These are phyloP conservation scores for Phytophthora cryptogea DNA, from an alignment of 352 stramenopile species.

Conservation along the genomic window DNA sequence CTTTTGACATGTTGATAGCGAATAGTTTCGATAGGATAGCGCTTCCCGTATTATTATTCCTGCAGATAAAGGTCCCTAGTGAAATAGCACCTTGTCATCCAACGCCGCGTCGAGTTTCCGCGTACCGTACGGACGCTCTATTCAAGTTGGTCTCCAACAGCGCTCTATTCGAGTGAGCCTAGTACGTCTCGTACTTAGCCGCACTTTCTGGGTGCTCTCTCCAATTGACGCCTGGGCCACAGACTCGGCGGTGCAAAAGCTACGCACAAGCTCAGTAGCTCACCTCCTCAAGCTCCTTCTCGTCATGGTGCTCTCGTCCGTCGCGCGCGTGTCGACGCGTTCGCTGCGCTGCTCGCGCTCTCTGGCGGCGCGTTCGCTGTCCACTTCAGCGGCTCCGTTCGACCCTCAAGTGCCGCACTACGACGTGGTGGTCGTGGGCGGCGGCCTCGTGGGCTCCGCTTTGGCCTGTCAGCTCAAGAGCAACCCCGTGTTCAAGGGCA, in stretches of 20 bases:
- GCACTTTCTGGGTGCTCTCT: not conserved
- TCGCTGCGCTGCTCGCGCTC: slow-evolving; percentile 25
- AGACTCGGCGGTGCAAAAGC: slow-evolving; percentile 30
- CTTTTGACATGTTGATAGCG: slow-evolving; percentile 35
- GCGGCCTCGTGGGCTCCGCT: slow-evolving; percentile 81
- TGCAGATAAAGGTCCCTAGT: slow-evolving; percentile 22
- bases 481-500: slow-evolving; percentile 76
- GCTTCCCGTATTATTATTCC: slow-evolving; percentile 37
- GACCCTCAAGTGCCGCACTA: slow-evolving; percentile 55
- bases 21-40: slow-evolving; percentile 36
- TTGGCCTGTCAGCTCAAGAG: slow-evolving; percentile 84
- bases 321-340: slow-evolving; percentile 28
- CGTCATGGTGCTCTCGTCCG: slow-evolving; percentile 35
- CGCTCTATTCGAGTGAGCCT: no score
- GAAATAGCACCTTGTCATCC: slow-evolving; percentile 12
- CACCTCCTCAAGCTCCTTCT: slow-evolving; percentile 1
- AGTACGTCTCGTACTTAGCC: slow-evolving; percentile 5
- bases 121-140: no score
- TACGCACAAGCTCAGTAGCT: slow-evolving; percentile 19
- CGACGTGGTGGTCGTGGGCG: slow-evolving; percentile 85
- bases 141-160: no score
- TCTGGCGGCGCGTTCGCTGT: slow-evolving; percentile 19
- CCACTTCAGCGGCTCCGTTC: slow-evolving; percentile 20
- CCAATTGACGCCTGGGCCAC: slow-evolving; percentile 26
- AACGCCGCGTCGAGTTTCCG: not conserved